Conservation (phyloP, 2,329 filamentous ascomycete genomes). For the Xylaria sp. region DNA sequence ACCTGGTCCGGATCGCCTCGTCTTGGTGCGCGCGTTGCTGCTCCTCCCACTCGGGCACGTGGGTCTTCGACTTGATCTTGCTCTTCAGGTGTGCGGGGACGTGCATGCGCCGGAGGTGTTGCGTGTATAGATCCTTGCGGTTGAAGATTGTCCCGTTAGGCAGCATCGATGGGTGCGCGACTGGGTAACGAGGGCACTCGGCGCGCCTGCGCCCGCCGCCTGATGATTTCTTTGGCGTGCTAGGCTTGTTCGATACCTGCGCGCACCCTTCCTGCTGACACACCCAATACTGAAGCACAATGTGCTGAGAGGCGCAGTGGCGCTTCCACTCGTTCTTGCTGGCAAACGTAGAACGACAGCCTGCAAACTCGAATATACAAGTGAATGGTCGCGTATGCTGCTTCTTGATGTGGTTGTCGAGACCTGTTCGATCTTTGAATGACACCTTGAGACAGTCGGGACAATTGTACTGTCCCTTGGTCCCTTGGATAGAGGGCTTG, state of each 20-base stretch:
- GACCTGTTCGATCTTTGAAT: conserved; percentile 59
- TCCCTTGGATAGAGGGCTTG: conserved; percentile 41
- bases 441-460: conserved; percentile 49
- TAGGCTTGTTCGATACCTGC: conserved; percentile 47
- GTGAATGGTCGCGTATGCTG: conserved; percentile 71
- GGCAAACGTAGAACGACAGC: conserved; percentile 76
- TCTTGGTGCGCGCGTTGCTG: conserved; percentile 66
- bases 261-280: conserved; percentile 73
- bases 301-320: conserved; percentile 82
- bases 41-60: conserved; percentile 58
- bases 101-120: conserved; percentile 90
- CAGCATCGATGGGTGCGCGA: conserved; percentile 43
- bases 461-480: conserved; percentile 49
- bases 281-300: conserved; percentile 77
- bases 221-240: conserved; percentile 37
- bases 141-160: conserved; percentile 78
- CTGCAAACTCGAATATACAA: conserved; percentile 83
- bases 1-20: conserved; percentile 68
- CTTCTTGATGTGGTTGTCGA: conserved; percentile 62
- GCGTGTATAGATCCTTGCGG: conserved; percentile 90
- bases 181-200: conserved; percentile 30
- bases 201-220: conserved; percentile 39
- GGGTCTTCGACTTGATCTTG: conserved; percentile 52
- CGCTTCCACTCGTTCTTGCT: conserved; percentile 97
- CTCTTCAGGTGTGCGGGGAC: conserved; percentile 59